phyloP scores from a whole-genome alignment of 306 rosid species.

The Cyclanthera cordifolia region DNA sequence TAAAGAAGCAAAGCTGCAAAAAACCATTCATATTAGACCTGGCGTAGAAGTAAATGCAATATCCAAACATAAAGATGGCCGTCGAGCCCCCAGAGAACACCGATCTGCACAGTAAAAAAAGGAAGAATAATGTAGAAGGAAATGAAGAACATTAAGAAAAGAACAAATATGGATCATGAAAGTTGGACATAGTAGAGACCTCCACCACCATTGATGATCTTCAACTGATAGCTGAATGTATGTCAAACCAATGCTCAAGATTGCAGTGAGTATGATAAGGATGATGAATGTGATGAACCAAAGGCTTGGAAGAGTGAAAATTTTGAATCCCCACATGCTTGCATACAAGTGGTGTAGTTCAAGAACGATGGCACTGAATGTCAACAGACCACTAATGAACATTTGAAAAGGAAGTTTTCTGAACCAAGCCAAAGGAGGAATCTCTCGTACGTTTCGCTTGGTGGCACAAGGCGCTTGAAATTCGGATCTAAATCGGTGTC shows the following conservation, averaged over 20 bases:
- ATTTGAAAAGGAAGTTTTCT: conserved; percentile 63
- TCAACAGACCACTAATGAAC: conserved; percentile 66
- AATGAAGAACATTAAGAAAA: background rate
- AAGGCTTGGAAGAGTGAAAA: conserved; percentile 60
- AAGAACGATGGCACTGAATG: conserved; percentile 56
- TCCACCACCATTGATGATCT: conserved; percentile 97
- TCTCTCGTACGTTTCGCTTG: conserved; percentile 51
- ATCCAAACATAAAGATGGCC: conserved; percentile 61
- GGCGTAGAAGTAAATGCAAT: conserved; percentile 50
- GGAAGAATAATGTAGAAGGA: background rate
- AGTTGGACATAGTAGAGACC: conserved; percentile 29
- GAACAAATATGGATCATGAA: conserved; percentile 5
- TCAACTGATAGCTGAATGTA: conserved; percentile 75
- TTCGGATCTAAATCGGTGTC: conserved; percentile 40
- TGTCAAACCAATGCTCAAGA: conserved; percentile 53
- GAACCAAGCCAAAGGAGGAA: conserved; percentile 62
- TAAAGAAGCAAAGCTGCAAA: conserved; percentile 58
- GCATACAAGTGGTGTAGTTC: conserved; percentile 61
- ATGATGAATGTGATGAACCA: conserved; percentile 43
- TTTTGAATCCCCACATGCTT: conserved; percentile 78
- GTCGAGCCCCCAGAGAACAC: conserved; percentile 63
- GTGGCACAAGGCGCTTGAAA: conserved; percentile 50
- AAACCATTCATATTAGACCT: conserved; percentile 64
- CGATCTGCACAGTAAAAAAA: conserved; percentile 49
- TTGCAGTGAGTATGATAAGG: conserved; percentile 33